A percentile compares a stretch with the other conserved stretches of the same genome.
These are phyloP conservation scores for Phanerochaete carnosa DNA, from an alignment of 768 basidiomycete genomes.

Conservation along the genomic window DNA sequence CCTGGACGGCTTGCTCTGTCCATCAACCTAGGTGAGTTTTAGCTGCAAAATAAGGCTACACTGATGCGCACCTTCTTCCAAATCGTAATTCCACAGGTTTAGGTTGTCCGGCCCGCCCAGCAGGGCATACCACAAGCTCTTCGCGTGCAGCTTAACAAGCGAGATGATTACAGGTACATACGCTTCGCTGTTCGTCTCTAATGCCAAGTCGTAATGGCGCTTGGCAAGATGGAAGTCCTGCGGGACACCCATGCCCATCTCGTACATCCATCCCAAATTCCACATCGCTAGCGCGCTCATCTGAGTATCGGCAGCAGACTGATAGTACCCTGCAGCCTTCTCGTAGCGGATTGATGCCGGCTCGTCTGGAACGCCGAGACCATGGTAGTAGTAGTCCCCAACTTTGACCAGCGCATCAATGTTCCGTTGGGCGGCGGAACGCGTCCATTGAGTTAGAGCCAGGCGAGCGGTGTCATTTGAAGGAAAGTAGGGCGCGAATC, in stretches of 20 bases:
- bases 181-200: constrained; percentile 86
- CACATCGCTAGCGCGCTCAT: constrained; percentile 94
- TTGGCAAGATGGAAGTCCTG: constrained; percentile 98
- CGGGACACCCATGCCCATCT: constrained; percentile 89
- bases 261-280: constrained; percentile 99
- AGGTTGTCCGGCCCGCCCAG: constrained; percentile 61
- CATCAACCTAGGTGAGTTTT: neutral
- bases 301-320: constrained; percentile 90
- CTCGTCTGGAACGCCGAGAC: constrained; percentile 73
- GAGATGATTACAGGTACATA: constrained; percentile 86
- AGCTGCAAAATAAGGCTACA: too few species aligned
- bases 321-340: constrained; percentile 92
- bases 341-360: constrained; percentile 67
- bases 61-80: constrained; percentile 36
- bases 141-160: constrained; percentile 74
- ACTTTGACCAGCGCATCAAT: constrained; percentile 98
- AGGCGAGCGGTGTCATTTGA: constrained; percentile 81
- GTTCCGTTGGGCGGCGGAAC: constrained; percentile 90
- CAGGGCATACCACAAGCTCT: constrained; percentile 78
- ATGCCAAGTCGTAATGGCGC: constrained; percentile 87
- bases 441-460: constrained; percentile 90
- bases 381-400: constrained; percentile 95
- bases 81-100: constrained; percentile 61
- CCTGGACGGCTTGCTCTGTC: constrained; percentile 2
- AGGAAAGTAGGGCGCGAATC: constrained; percentile 65